Evolutionary conservation across 371 early-diverging fungal genomes (phyloP), one percentile per base, ranked within the genome.

Genomic region (Enteropsectra breve): DNA sequence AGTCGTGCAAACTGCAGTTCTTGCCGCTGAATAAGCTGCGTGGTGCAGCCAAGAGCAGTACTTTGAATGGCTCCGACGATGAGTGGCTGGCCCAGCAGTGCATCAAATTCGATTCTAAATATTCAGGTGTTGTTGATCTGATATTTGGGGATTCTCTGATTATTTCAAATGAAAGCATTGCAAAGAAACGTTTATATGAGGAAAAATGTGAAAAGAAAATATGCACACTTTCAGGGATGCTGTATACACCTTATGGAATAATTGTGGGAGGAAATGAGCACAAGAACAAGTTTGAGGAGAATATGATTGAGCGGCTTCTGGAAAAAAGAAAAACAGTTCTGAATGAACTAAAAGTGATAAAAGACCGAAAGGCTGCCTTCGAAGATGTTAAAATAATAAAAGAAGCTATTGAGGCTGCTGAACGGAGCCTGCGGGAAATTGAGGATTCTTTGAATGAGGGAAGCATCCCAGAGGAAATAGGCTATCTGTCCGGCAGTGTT

Each of bases 1-100:
- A 89, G 23, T 80, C 85, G 3, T 91, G 92, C 3, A 85, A 87
- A 54, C 88, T 90, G 0, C 90, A 91, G 0, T 97, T 96, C 78
- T 74, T 97, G 38, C 94, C 95, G 0, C 78, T 97, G 15, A 87
- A 90, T 61, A 86, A 87, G 0, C 73, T 94, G 5, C 72, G 72
- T 0, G 80, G 83, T 32, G 1, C 32, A 24, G 46, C 24, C 1
- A 26, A 67, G 15, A 46, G 58, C 26, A 66, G 56, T 43, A 58
- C n/a, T 11, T 6, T 61, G 26, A 21, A 61, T 28, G 8, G 5
- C 8, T 5, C 2, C 1, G 6, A 32, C 6, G 69, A 69, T 50
- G 32, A 52, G 23, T 5, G 23, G 37, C 15, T n/a, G 3, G 28
- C 6, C 18, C 30, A 65, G 4, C 48, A 21, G 90, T 85, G 90